phyloP scores from a whole-genome alignment of 2,329 filamentous ascomycete genomes.

The Arachnomyces sp. region DNA sequence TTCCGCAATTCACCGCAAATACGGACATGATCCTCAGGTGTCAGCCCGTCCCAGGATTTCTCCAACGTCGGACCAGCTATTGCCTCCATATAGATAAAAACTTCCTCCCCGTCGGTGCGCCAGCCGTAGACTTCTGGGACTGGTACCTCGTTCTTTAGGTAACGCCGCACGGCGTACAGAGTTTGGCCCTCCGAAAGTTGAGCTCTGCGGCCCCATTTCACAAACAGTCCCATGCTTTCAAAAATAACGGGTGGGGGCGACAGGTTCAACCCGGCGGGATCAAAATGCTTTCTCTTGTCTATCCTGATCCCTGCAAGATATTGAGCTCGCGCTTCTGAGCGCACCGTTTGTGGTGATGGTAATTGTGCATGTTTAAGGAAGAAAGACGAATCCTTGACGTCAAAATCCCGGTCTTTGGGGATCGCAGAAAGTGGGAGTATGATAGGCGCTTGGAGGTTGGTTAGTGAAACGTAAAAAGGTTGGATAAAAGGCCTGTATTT shows the following conservation, averaged over 20 bases:
- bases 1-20: slow-evolving; percentile 15
- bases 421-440: too few species aligned
- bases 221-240: slow-evolving; percentile 22
- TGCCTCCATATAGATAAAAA: slow-evolving; percentile 28
- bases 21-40: slow-evolving; percentile 6
- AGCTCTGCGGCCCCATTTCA: slow-evolving; percentile 24
- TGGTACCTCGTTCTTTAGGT: slow-evolving; percentile 19
- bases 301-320: slow-evolving; percentile 6
- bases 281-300: slow-evolving; percentile 10
- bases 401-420: too few species aligned
- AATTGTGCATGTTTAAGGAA: too few species aligned
- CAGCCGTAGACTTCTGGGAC: slow-evolving; percentile 32
- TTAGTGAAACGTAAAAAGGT: too few species aligned
- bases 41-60: slow-evolving; percentile 19
- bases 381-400: too few species aligned
- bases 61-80: slow-evolving; percentile 22
- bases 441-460: too few species aligned
- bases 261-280: slow-evolving; percentile 5
- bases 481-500: too few species aligned
- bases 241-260: slow-evolving; percentile 21
- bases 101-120: slow-evolving; percentile 17
- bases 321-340: slow-evolving; percentile 1
- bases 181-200: slow-evolving; percentile 23
- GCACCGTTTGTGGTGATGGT: slow-evolving; percentile 3
- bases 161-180: slow-evolving; percentile 20